Evolutionary conservation across 2,329 filamentous ascomycete genomes (phyloP).

Genomic region (Macrophomina pseudophaseolina): DNA sequence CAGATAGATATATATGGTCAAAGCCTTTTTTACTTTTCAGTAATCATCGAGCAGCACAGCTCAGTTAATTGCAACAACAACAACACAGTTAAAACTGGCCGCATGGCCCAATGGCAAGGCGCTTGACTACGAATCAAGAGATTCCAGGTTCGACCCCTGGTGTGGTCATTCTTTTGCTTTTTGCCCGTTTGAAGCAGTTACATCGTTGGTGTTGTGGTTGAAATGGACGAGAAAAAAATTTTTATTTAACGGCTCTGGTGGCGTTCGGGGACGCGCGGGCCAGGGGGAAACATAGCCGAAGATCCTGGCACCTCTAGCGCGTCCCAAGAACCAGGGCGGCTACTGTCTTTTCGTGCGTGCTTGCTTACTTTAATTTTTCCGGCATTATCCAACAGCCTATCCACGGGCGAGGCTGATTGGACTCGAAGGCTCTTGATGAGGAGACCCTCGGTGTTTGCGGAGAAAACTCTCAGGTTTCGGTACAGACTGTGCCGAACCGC

Average conservation of each 20-base stretch:
- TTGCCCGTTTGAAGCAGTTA: background rate
- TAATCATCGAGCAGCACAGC: background rate
- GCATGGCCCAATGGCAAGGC: conserved; percentile 55
- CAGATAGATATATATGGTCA: background rate
- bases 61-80: too few species aligned
- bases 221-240: background rate
- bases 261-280: conserved; percentile 1
- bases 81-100: conserved; percentile 6
- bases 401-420: background rate
- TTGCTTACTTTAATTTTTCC: conserved; percentile 5
- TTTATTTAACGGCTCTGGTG: conserved; percentile 9
- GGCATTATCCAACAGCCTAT: conserved; percentile 2
- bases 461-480: background rate
- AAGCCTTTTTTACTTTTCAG: background rate
- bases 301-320: background rate
- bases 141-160: conserved; percentile 41
- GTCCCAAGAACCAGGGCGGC: conserved; percentile 5
- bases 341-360: background rate
- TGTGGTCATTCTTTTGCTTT: conserved; percentile 23
- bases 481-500: too few species aligned
- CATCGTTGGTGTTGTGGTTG: background rate
- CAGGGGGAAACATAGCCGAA: conserved; percentile 16
- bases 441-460: background rate
- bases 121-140: conserved; percentile 56
- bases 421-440: background rate